Percentiles rank a stretch among this genome's conserved stretches.
phyloP scores from a whole-genome alignment of 805 yeast species.

The Candida koratica region DNA sequence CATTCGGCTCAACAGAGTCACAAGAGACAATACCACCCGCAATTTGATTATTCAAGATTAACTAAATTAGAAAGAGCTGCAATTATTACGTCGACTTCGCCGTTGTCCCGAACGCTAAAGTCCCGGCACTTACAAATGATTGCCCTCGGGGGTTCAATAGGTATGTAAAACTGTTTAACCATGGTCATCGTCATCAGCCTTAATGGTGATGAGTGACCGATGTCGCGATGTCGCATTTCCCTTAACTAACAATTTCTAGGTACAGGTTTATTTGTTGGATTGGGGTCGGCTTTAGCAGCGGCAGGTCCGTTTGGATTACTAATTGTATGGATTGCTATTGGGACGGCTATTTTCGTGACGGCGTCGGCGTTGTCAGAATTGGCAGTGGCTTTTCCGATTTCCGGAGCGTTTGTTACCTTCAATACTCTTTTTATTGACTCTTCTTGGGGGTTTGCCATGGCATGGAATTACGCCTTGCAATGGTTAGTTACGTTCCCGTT shows the following conservation, averaged over 20 bases:
- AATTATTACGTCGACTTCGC: conserved; percentile 30
- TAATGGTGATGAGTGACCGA: no score
- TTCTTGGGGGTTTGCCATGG: conserved; percentile 61
- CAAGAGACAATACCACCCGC: conserved; percentile 18
- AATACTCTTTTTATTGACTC: conserved; percentile 55
- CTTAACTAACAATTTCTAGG: conserved; percentile 11
- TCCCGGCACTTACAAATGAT: conserved; percentile 19
- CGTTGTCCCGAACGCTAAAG: conserved; percentile 23
- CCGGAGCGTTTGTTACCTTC: conserved; percentile 63
- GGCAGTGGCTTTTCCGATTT: conserved; percentile 57
- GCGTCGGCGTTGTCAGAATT: conserved; percentile 58
- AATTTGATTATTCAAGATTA: conserved; percentile 24
- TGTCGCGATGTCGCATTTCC: no score
- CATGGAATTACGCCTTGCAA: conserved; percentile 42
- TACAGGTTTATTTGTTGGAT: conserved; percentile 57
- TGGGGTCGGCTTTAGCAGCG: conserved; percentile 52
- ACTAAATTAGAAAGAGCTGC: conserved; percentile 33
- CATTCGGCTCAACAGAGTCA: conserved; percentile 13
- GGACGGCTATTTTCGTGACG: conserved; percentile 51
- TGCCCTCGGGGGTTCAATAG: conserved; percentile 24
- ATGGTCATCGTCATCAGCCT: no score
- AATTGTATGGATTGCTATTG: conserved; percentile 53
- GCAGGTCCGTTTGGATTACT: conserved; percentile 66
- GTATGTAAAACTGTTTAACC: no score
- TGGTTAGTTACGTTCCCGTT: conserved; percentile 36